Percentiles rank a stretch among this genome's conserved stretches.
phyloP scores from a whole-genome alignment of 2,329 filamentous ascomycete genomes.

The Chaetomiaceae sp. region DNA sequence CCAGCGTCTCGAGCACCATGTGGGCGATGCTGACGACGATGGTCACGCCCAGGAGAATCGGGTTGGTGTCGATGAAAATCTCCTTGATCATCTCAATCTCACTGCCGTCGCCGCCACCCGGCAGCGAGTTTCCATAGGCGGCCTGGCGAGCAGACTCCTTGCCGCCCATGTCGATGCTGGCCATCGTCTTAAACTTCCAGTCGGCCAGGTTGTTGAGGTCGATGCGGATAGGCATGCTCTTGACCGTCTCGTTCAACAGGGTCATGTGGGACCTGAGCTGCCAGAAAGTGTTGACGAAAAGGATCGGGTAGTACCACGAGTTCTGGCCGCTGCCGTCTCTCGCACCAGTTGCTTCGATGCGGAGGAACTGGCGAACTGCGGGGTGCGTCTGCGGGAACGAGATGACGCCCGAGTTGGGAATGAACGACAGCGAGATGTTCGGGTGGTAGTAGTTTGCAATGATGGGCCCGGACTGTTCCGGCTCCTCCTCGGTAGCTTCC shows the following conservation, averaged over 20 bases:
- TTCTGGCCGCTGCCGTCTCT: conserved; percentile 82
- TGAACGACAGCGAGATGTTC: conserved; percentile 84
- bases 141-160: conserved; percentile 78
- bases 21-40: conserved; percentile 81
- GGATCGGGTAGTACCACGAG: conserved; percentile 85
- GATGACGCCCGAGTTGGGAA: conserved; percentile 72
- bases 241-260: conserved; percentile 84
- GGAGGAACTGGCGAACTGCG: conserved; percentile 71
- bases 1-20: conserved; percentile 91
- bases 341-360: conserved; percentile 73
- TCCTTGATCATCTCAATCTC: conserved; percentile 98
- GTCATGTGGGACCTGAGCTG: conserved; percentile 90
- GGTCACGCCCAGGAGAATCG: conserved; percentile 82
- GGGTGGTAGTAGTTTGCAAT: conserved; percentile 90
- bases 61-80: conserved; percentile 88
- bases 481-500: conserved; percentile 46
- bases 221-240: conserved; percentile 74
- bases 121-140: conserved; percentile 65
- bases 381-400: conserved; percentile 65
- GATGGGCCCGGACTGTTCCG: conserved; percentile 58
- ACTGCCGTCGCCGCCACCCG: conserved; percentile 79
- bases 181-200: conserved; percentile 87
- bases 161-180: conserved; percentile 80
- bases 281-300: conserved; percentile 97
- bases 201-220: conserved; percentile 74